Evolutionary conservation across 305 asterid species (phyloP), one percentile per base, ranked within the genome.

Genomic region (Fraxinus platypoda): DNA sequence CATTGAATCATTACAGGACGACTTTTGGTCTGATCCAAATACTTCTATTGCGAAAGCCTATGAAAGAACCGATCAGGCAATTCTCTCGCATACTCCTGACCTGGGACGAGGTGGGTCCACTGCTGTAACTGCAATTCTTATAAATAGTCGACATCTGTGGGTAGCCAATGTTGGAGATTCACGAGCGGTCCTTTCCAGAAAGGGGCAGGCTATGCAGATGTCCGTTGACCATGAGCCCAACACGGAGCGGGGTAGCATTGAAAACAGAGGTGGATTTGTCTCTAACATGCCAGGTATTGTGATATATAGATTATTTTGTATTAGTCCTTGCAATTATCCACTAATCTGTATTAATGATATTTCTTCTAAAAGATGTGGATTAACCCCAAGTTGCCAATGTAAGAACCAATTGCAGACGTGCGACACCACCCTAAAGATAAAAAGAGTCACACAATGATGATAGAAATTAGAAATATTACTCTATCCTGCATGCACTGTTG

Each of bases 51-150:
- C 88, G 25, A 94, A 89, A 87, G 95, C 99, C 64, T 96, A 96
- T 74, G 98, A 93, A 89, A 85, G 87, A 88, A 96, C 99, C 0
- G 99, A 96, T 82, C 91, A 92, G 86, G 98, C 96, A 37, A 94
- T 96, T 85, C 94, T 96, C 81, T 87, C 98, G 4, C 95, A 93
- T 85, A 88, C 74, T 84, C 94, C 98, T 12, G 97, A 96, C 84
- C 88, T 96, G 43, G 99, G 99, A 78, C 89, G 97, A 84, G 99
- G 99, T 74, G 99, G 99, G 13, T 96, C 99, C 66, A 96, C 99
- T 70, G 98, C 99, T 7, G 99, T 96, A 26, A 96, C 98, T 11
- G 99, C 98, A 0, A 91, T 96, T 84, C 91, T 96, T 26, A 86
- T 94, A 79, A 88, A 96, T 46, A 84, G 89, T 64, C 87, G 86